Evolutionary conservation across 768 basidiomycete species (phyloP), one percentile per base, ranked within the genome.

Genomic region (Boletus patriciae): DNA sequence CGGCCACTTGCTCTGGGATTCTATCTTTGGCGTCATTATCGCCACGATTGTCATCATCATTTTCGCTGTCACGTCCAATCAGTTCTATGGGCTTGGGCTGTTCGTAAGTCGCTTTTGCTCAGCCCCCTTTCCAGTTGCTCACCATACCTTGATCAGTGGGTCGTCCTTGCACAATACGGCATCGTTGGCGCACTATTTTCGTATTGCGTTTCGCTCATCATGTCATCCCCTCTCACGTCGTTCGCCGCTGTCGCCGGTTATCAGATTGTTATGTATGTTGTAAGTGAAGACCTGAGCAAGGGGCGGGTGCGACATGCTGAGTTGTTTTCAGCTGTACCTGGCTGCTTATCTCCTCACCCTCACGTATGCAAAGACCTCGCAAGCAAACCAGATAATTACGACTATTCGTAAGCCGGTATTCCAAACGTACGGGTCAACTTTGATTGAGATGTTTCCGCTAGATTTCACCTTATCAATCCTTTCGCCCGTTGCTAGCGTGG

Each of bases 1-100:
- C 4, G 90, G 90, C 3, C 90, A 92, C 70, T 76, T 91, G 16
- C 73, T 87, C 65, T 90, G 88, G 69, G 90, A 92, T 63, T 77
- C 82, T 9, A 77, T 87, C 11, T 79, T 82, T 56, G 78, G 81
- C 4, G 61, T 86, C 16, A 70, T 86, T n/a, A 67, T 83, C 21
- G 78, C 89, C 1, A 86, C 86, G 2, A 72, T 89, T 49, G 81
- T 90, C 44, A 75, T 80, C 18, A 80, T 89, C 42, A 63, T 90
- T 8, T 89, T 86, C 61, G 82, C 82, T 11, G 65, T 73, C 16
- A 78, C 69, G 4, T 77, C 84, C 0, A 74, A 82, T 54, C 84
- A 88, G 58, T 90, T 92, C 68, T 77, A 83, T 57, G 87, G 84
- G 0, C 76, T 88, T 27, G 88, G 88, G 0, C 77, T 87, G 27